Base-by-base conservation (phyloP, 306 rosid species). In the Begonia loranthoides region DNA sequence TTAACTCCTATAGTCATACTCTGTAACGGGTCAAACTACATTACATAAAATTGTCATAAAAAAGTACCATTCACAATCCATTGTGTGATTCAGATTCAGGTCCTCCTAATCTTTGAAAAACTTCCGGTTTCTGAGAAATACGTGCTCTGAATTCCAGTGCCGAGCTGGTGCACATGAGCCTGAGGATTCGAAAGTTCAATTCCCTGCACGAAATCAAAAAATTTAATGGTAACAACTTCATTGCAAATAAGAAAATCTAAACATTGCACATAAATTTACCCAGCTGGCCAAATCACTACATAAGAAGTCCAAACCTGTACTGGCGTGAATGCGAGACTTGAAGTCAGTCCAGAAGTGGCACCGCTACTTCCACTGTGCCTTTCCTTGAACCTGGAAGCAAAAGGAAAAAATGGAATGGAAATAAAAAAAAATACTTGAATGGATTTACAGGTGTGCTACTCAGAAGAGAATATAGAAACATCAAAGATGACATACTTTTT, bases 71-170 rank as follows among this genome's bases (percentile, higher is more conserved):
- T 7, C 47, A 10, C 0, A 43, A 43, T 43, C 15, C 47, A 43
- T 43, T 43, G 15, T 43, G 15, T 43, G 47, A 43, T 28, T 28
- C 36, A 28, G 53, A 28, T 41, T 82, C 68, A 90, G 60, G 73
- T 78, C 78, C 83, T 80, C 80, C 75, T 70, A 70, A 82, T 86
- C 81, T 80, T 90, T 1, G 99, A 90, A 66, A 90, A 90, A 1
- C 95, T 80, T 65, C 95, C 95, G 2, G 92, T 86, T 80, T 90
- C 99, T 10, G 95, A 90, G 59, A 90, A 86, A 66, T 90, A 90
- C 15, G 99, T 86, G 73, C 95, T 86, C 60, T 86, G 97, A 50
- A 87, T 83, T 70, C 97, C 99, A 56, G 82, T 67, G 17, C 95
- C 99, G 66, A 90, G 87, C 74, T 85, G 97, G 70, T 89, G 87